These are phyloP conservation scores for Decorospora gaudefroyi DNA, from an alignment of 2,329 filamentous ascomycete genomes.

Conservation along the genomic window DNA sequence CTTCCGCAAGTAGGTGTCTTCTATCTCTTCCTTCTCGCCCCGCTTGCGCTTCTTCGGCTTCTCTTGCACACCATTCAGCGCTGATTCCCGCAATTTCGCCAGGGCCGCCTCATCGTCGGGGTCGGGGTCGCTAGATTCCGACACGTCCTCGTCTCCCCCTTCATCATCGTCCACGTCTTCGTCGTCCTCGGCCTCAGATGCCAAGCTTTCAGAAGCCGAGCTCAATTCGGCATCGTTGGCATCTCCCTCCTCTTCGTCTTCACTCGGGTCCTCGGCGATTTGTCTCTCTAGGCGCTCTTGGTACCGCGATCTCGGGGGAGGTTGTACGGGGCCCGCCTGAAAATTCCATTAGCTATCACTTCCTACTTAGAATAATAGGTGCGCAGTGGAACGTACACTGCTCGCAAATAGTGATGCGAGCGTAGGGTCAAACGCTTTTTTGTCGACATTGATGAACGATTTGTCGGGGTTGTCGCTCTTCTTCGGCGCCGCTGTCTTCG, in stretches of 20 bases:
- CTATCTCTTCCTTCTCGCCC: conserved; percentile 67
- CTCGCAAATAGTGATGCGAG: conserved; percentile 56
- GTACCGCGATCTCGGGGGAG: conserved; percentile 50
- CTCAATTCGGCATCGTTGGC: conserved; percentile 35
- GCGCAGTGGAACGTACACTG: conserved; percentile 39
- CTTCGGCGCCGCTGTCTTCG: conserved; percentile 17
- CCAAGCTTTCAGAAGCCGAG: conserved; percentile 17
- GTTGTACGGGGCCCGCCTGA: conserved; percentile 46
- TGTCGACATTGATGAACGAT: conserved; percentile 33
- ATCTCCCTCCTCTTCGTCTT: conserved; percentile 59
- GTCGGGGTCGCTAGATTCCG: conserved; percentile 26
- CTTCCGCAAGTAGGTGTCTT: conserved; percentile 70
- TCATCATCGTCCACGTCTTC: conserved; percentile 32
- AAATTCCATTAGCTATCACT: conserved; percentile 17
- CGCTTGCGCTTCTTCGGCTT: conserved; percentile 53
- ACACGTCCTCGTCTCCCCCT: conserved; percentile 41
- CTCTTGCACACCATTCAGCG: conserved; percentile 36
- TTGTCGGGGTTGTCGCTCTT: conserved; percentile 20
- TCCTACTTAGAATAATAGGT: not conserved
- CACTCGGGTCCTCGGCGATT: conserved; percentile 42
- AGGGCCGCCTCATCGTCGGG: conserved; percentile 32
- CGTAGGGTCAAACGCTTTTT: conserved; percentile 50
- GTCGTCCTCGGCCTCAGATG: conserved; percentile 24
- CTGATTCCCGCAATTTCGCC: conserved; percentile 33
- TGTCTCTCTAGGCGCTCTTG: conserved; percentile 32